phyloP scores from a whole-genome alignment of 2,329 filamentous ascomycete genomes.

The Fusarium sterilihyphosum region DNA sequence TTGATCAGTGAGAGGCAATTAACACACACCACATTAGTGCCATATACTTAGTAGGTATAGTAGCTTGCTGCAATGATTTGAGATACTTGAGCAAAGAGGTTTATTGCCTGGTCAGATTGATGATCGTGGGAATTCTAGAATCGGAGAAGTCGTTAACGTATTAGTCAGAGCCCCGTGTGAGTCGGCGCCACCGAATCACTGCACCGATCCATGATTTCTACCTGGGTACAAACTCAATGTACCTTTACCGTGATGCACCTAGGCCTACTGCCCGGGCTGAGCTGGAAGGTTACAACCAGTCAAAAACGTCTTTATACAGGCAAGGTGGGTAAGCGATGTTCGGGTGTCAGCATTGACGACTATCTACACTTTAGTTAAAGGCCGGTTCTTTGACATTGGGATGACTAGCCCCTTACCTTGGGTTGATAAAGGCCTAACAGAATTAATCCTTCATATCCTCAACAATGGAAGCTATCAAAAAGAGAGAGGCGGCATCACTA shows the following conservation, averaged over 20 bases:
- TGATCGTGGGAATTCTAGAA: slow-evolving; percentile 29
- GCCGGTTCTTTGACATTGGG: background rate
- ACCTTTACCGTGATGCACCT: background rate
- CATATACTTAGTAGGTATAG: background rate
- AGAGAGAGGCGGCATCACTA: background rate
- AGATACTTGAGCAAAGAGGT: slow-evolving; percentile 8
- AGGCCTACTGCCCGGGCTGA: background rate
- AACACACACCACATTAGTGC: background rate
- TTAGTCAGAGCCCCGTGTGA: slow-evolving; percentile 26
- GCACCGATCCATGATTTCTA: background rate
- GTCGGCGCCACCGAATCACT: slow-evolving; percentile 1
- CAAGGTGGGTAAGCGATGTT: background rate
- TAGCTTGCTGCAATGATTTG: slow-evolving; percentile 26
- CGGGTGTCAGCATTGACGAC: background rate
- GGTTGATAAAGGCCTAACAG: background rate
- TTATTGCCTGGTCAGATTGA: slow-evolving; percentile 1
- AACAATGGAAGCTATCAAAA: background rate
- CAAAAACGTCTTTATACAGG: background rate
- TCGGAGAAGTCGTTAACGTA: slow-evolving; percentile 12
- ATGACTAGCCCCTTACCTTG: background rate
- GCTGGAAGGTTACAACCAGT: background rate
- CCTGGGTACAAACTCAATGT: background rate
- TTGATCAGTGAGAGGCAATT: background rate
- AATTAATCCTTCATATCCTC: background rate
- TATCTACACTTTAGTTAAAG: background rate